Evolutionary conservation across 2,329 filamentous ascomycete species (phyloP).

Genomic region (Aspergillus flavus): DNA sequence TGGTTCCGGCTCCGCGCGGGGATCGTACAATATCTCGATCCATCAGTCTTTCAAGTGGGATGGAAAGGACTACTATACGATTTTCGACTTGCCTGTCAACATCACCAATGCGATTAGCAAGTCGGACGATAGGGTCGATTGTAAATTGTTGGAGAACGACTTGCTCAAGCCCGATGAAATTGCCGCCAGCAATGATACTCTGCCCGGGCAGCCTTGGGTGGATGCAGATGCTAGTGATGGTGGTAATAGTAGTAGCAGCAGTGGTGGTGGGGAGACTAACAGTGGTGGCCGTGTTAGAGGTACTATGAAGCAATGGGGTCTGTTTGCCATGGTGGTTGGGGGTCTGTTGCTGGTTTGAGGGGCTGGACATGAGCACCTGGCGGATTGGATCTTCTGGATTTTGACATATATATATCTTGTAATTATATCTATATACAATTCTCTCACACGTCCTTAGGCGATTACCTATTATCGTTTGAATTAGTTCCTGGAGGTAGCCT

Average conservation of each 20-base stretch:
- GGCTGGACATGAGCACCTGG: not conserved
- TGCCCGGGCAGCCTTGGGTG: conserved; percentile 29
- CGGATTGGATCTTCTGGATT: not conserved
- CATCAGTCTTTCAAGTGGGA: conserved; percentile 71
- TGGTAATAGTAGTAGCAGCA: not conserved
- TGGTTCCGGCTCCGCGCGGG: conserved; percentile 55
- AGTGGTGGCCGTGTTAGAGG: not conserved
- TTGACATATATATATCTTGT: not conserved
- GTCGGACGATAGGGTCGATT: conserved; percentile 26
- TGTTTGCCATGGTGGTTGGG: conserved; percentile 10
- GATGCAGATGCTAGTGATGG: not conserved
- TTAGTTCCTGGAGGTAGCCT: not conserved
- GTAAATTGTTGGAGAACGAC: conserved; percentile 28
- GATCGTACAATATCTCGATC: conserved; percentile 71
- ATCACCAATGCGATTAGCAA: conserved; percentile 65
- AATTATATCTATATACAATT: not conserved
- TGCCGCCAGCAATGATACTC: conserved; percentile 23
- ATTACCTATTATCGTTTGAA: not conserved
- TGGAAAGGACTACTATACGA: conserved; percentile 65
- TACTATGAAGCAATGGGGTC: conserved; percentile 6
- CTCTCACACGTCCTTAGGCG: too few relatives aligned
- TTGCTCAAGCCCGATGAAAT: conserved; percentile 19
- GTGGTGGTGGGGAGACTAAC: not conserved
- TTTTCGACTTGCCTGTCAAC: conserved; percentile 70
- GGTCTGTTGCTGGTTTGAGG: conserved; percentile 1